Evolutionary conservation across 106 monocot genomes (phyloP).

Genomic region (Dioscorea alata): DNA sequence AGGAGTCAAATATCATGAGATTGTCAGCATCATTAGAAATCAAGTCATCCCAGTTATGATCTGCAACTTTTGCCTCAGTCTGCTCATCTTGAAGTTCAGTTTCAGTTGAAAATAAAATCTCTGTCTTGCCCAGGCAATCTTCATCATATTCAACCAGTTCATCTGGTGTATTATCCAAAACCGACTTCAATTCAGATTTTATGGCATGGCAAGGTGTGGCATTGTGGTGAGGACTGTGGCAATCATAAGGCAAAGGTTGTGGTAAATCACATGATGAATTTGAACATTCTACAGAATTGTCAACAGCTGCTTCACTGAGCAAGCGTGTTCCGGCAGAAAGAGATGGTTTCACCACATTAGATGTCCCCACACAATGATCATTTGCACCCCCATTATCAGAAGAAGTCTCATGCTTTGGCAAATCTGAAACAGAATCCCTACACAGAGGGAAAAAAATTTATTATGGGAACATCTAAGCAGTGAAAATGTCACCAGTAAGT

Average conservation of each 20-base stretch:
- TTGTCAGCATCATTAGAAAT: constrained; percentile 42
- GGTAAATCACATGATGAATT: constrained; percentile 13
- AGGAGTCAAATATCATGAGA: constrained; percentile 36
- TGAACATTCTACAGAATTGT: constrained; percentile 40
- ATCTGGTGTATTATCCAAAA: constrained; percentile 8
- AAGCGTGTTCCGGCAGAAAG: constrained; percentile 19
- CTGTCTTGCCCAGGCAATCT: constrained; percentile 27
- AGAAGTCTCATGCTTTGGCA: constrained; percentile 34
- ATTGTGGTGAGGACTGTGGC: constrained; percentile 73
- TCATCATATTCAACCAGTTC: constrained; percentile 21
- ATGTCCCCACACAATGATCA: constrained; percentile 4
- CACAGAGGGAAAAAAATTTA: constrained; percentile 2
- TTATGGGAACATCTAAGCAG: not conserved
- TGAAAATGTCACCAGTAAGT: too few relatives aligned
- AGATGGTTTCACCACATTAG: constrained; percentile 21
- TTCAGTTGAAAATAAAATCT: constrained; percentile 24
- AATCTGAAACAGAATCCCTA: constrained; percentile 51
- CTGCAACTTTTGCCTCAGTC: constrained; percentile 27
- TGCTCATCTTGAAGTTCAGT: constrained; percentile 9
- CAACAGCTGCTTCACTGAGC: constrained; percentile 36
- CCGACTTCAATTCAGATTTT: constrained; percentile 41
- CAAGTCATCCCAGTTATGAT: constrained; percentile 47
- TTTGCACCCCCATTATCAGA: constrained; percentile 26
- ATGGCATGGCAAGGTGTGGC: constrained; percentile 30
- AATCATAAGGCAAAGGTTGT: constrained; percentile 30